Evolutionary conservation across 2,329 filamentous ascomycete genomes (phyloP).

Genomic region (Microcyclospora tardicrescens): DNA sequence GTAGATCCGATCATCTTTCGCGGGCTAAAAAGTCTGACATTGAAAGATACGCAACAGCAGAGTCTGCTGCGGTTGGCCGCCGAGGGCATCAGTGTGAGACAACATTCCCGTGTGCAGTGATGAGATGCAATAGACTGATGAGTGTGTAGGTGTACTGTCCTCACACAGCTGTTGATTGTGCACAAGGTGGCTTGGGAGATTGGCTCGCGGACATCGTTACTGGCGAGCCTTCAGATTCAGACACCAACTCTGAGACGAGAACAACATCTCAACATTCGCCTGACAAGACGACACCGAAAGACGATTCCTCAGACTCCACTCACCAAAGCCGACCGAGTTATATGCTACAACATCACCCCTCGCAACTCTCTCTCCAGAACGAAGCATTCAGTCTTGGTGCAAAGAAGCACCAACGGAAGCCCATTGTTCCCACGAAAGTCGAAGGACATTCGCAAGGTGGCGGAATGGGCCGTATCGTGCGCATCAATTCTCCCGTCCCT

Average conservation of each 20-base stretch:
- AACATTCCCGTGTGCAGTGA: slow-evolving; percentile 1
- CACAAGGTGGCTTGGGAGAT: slow-evolving; percentile 72
- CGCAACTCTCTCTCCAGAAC: slow-evolving; percentile 27
- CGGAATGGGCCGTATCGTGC: slow-evolving; percentile 49
- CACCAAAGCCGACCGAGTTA: slow-evolving; percentile 24
- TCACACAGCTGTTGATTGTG: slow-evolving; percentile 87
- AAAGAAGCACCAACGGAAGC: slow-evolving; percentile 37
- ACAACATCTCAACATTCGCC: slow-evolving; percentile 2
- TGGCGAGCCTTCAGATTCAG: slow-evolving; percentile 30
- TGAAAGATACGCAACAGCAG: slow-evolving; percentile 72
- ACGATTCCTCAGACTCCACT: neutral
- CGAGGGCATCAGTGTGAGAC: slow-evolving; percentile 61
- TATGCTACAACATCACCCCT: slow-evolving; percentile 36
- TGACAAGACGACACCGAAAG: slow-evolving; percentile 1
- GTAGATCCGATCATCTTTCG: slow-evolving; percentile 93
- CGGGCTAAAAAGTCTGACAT: slow-evolving; percentile 75
- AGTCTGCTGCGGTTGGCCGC: slow-evolving; percentile 71
- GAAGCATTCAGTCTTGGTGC: slow-evolving; percentile 28
- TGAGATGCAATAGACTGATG: neutral
- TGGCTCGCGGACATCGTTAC: slow-evolving; percentile 85
- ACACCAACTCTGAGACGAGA: slow-evolving; percentile 1
- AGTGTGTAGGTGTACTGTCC: slow-evolving; percentile 62
- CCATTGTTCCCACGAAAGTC: slow-evolving; percentile 38
- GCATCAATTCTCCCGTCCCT: slow-evolving; percentile 39
- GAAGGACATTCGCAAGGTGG: slow-evolving; percentile 34